phyloP scores from a whole-genome alignment of 371 early-diverging fungal species.

The Coemansia sp. region DNA sequence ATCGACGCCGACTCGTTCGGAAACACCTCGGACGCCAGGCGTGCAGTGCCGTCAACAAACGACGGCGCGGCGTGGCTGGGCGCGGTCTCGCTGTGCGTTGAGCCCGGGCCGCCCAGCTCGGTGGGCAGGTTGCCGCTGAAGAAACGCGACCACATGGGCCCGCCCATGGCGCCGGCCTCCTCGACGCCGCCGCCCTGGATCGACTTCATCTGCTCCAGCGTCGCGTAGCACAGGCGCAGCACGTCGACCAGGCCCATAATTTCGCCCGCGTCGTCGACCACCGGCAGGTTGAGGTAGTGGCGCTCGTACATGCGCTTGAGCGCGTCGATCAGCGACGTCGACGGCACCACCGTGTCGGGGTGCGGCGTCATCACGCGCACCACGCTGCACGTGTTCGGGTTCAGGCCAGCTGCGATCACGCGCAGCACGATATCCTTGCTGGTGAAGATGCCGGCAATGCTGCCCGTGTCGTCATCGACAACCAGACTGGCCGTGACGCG shows the following conservation, averaged over 20 bases:
- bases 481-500: constrained; percentile 91
- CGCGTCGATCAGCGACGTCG: constrained; percentile 87
- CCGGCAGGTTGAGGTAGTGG: constrained; percentile 93
- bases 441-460: constrained; percentile 91
- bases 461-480: constrained; percentile 70
- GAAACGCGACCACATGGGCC: constrained; percentile 56
- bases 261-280: constrained; percentile 72
- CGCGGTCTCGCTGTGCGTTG: not conserved
- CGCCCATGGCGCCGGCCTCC: constrained; percentile 15
- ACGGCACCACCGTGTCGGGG: constrained; percentile 87
- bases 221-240: constrained; percentile 80
- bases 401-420: constrained; percentile 91
- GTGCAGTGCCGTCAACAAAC: constrained; percentile 49
- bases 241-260: constrained; percentile 91
- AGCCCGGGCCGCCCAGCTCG: constrained; percentile 44
- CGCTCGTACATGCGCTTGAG: constrained; percentile 95
- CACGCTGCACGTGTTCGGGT: constrained; percentile 87
- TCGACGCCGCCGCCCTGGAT: constrained; percentile 54
- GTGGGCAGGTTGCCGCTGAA: constrained; percentile 49
- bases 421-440: constrained; percentile 93
- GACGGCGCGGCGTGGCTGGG: constrained; percentile 46
- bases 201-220: constrained; percentile 70
- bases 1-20: constrained; percentile 63
- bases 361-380: constrained; percentile 98
- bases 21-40: constrained; percentile 52